phyloP scores from a whole-genome alignment of 2,329 filamentous ascomycete species.

The Trematosphaeria pertusa region DNA sequence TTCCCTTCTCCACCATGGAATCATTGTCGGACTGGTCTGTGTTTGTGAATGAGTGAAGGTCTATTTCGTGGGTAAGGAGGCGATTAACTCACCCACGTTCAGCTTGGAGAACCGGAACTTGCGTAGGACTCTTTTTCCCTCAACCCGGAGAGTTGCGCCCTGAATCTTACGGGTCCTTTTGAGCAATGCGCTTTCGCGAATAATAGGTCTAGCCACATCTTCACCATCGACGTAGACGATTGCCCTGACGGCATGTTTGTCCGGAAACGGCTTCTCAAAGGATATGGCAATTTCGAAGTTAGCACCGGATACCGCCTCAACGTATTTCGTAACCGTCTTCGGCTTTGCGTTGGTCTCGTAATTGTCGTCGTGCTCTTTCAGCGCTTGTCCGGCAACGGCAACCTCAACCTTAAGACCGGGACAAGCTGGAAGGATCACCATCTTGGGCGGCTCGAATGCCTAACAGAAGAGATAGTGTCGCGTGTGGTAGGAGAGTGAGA shows the following conservation, averaged over 20 bases:
- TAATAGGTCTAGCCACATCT: constrained; percentile 4
- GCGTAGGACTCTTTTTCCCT: background rate
- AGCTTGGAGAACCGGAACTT: background rate
- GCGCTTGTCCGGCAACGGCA: constrained; percentile 5
- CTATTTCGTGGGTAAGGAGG: background rate
- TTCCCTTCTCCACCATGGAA: background rate
- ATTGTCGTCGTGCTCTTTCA: constrained; percentile 19
- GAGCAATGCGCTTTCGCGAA: background rate
- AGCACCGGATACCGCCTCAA: constrained; percentile 8
- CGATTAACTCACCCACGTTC: background rate
- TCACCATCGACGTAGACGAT: constrained; percentile 14
- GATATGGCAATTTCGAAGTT: constrained; percentile 11
- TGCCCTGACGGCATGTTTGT: constrained; percentile 4
- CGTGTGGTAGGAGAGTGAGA: too few relatives aligned
- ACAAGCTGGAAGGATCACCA: constrained; percentile 14
- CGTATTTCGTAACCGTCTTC: constrained; percentile 10
- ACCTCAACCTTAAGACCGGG: constrained; percentile 17
- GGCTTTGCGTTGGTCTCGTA: constrained; percentile 5
- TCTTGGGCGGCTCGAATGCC: constrained; percentile 3
- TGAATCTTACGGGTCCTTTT: too few relatives aligned
- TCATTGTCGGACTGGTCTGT: too few relatives aligned
- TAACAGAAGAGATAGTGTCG: too few relatives aligned
- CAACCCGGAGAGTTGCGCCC: background rate
- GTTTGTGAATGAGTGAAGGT: too few relatives aligned
- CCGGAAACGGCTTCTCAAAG: constrained; percentile 9